phyloP scores from a whole-genome alignment of 2,329 filamentous ascomycete genomes.

The Arthrinium phaeospermum region DNA sequence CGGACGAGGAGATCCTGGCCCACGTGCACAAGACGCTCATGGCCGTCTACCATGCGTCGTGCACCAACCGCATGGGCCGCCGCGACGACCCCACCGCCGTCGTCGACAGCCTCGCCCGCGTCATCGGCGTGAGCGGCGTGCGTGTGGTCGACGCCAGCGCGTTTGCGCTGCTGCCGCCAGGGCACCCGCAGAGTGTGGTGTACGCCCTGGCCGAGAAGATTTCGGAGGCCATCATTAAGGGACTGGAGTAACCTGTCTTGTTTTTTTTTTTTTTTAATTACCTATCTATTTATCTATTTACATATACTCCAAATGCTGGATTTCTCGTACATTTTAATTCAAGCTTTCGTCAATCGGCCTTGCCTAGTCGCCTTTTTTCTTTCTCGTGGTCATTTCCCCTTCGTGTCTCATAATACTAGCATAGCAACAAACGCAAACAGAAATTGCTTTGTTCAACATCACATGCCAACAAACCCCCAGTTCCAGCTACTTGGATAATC shows the following conservation, averaged over 20 bases:
- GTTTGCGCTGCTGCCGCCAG: conserved; percentile 26
- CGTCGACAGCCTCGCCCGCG: conserved; percentile 25
- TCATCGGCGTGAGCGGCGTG: conserved; percentile 27
- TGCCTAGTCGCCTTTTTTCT: neutral
- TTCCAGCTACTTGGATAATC: neutral
- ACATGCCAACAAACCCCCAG: neutral
- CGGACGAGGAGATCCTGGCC: conserved; percentile 49
- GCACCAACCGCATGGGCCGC: conserved; percentile 29
- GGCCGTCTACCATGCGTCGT: conserved; percentile 34
- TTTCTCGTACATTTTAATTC: neutral
- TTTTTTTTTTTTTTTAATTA: neutral
- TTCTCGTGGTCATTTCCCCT: no score
- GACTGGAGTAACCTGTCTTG: neutral
- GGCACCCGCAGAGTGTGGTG: conserved; percentile 23
- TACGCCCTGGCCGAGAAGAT: conserved; percentile 25
- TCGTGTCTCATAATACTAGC: neutral
- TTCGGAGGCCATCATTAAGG: conserved; percentile 15
- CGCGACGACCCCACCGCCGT: conserved; percentile 27
- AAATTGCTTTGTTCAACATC: neutral
- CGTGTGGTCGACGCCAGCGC: conserved; percentile 26
- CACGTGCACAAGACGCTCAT: conserved; percentile 38
- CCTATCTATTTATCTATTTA: neutral
- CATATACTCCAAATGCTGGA: neutral
- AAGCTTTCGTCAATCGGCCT: neutral
- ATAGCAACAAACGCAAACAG: neutral